Conservation (phyloP, 2,329 filamentous ascomycete genomes). For the Botrytis porri region DNA sequence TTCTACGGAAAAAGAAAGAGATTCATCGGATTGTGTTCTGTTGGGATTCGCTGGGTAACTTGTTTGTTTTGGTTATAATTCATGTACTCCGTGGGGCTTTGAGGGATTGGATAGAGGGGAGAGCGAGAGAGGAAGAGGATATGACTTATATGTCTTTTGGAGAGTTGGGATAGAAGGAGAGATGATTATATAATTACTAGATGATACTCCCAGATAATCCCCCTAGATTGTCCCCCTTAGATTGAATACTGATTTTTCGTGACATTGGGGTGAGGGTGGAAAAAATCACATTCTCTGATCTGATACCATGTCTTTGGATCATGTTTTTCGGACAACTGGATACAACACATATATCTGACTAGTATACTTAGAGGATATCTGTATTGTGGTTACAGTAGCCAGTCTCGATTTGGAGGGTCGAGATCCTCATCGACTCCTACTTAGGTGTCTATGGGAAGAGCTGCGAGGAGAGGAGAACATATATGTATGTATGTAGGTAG, state of each 20-base stretch:
- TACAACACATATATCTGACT: not conserved
- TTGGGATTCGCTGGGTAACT: too few relatives aligned
- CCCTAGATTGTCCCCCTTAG: rapidly evolving
- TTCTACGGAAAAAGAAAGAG: too few relatives aligned
- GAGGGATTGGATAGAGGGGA: too few relatives aligned
- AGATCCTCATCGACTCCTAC: not conserved
- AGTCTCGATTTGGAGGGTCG: not conserved
- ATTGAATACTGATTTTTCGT: not conserved
- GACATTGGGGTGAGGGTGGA: not conserved
- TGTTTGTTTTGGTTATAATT: too few relatives aligned
- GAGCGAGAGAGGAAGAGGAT: not conserved
- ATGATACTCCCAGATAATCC: not conserved
- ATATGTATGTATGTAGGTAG: too few relatives aligned
- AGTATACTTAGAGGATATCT: not conserved
- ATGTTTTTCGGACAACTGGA: not conserved
- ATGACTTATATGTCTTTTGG: not conserved
- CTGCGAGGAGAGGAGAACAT: too few relatives aligned
- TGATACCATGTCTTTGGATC: not conserved
- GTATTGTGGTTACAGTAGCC: not conserved
- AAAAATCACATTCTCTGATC: not conserved
- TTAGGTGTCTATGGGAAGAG: not conserved
- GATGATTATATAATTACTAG: not conserved
- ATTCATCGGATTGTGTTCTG: too few relatives aligned
- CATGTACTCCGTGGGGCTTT: too few relatives aligned
- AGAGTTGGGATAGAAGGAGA: not conserved